Conservation (phyloP, 2,329 filamentous ascomycete genomes). For the Fusarium keratoplasticum region DNA sequence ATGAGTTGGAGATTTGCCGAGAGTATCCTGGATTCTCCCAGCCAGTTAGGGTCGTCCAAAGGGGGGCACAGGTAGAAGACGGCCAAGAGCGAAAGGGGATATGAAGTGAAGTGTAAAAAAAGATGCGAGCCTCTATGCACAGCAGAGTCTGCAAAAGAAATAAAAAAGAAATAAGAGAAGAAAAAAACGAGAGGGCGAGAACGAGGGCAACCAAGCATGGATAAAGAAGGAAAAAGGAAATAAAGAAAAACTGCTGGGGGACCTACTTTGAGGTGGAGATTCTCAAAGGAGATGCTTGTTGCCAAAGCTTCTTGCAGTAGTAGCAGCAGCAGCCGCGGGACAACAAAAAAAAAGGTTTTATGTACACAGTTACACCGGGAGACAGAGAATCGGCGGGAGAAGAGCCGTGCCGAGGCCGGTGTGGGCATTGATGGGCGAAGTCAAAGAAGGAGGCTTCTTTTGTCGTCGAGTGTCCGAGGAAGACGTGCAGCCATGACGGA, state of each 20-base stretch:
- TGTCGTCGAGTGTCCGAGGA: not conserved
- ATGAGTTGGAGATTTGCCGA: slow-evolving; percentile 39
- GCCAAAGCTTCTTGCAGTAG: slow-evolving; percentile 24
- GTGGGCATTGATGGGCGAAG: not conserved
- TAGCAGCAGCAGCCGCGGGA: not conserved
- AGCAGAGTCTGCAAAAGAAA: not conserved
- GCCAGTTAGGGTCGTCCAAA: slow-evolving; percentile 32
- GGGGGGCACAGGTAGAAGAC: slow-evolving; percentile 19
- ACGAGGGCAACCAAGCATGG: slow-evolving; percentile 2
- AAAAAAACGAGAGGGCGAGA: slow-evolving; percentile 13
- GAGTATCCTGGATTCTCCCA: slow-evolving; percentile 21
- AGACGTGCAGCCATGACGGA: slow-evolving; percentile 11
- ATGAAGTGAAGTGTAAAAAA: slow-evolving; percentile 1
- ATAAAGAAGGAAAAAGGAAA: slow-evolving; percentile 3
- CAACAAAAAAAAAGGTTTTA: not conserved
- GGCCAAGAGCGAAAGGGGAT: not conserved
- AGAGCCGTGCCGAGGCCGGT: not conserved
- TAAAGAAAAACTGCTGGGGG: not conserved
- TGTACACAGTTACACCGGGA: not conserved
- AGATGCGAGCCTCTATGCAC: not conserved
- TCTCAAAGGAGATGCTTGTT: slow-evolving; percentile 10
- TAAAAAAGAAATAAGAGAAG: not conserved
- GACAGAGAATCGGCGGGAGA: not conserved
- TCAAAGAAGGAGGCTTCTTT: not conserved
- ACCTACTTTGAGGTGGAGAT: slow-evolving; percentile 26